These are phyloP conservation scores for Metroxylon sagu DNA, from an alignment of 176 grass and related monocot species.

Conservation along the genomic window DNA sequence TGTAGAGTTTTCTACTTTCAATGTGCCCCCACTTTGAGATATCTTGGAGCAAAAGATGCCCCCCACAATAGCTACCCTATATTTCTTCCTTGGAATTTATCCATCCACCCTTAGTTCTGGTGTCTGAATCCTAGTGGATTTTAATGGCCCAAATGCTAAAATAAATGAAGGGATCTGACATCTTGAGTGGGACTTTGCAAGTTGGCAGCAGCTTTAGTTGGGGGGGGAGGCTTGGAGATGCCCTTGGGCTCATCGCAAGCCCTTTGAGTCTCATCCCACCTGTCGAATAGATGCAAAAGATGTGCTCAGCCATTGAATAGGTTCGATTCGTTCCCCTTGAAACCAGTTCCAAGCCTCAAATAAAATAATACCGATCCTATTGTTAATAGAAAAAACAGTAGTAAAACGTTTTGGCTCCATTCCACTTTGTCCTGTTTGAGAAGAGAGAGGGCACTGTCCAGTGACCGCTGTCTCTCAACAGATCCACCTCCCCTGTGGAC, in stretches of 20 bases:
- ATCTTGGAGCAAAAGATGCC: neutral
- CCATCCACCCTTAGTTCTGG: neutral
- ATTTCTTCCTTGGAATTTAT: neutral
- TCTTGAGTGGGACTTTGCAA: constrained; percentile 1
- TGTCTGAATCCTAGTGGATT: neutral
- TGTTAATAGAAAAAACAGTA: no score
- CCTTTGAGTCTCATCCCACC: no score
- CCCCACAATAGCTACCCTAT: neutral
- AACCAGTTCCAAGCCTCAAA: neutral
- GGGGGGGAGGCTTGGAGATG: neutral
- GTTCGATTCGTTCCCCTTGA: neutral
- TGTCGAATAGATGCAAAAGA: no score
- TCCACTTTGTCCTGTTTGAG: neutral
- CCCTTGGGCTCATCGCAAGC: no score
- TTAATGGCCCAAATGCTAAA: no score
- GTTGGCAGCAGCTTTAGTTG: constrained; percentile 1
- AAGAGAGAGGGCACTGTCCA: neutral
- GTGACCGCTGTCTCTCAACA: no score
- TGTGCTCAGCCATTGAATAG: neutral
- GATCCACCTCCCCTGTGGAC: no score
- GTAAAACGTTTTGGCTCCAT: neutral
- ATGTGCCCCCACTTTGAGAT: neutral
- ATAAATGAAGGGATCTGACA: neutral
- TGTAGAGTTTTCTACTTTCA: constrained; percentile 8
- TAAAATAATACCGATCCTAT: no score